Evolutionary conservation across 164 flowering plant genomes (phyloP), one percentile per base, ranked within the genome.

Genomic region (Warburgia ugandensis): DNA sequence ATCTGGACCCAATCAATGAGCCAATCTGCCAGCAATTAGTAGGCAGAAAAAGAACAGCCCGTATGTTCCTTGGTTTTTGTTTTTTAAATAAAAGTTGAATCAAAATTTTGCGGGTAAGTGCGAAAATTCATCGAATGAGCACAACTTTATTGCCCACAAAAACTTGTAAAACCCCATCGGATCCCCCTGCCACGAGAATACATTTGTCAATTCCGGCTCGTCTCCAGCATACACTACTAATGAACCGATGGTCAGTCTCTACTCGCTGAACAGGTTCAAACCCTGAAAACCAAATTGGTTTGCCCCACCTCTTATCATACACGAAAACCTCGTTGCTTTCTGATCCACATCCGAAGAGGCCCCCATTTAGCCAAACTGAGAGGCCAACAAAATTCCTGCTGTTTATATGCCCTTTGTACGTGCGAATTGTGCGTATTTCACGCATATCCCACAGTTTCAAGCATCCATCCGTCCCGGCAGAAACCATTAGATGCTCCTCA

Each of bases 191-290:
- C 29, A 83, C 79, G 7, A 83, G 68, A 1, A 72, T 70, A 63
- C 84, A 77, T 29, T 52, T 25, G 22, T 75, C 83, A 19, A 67
- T 75, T 0, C 60, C 64, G 3, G 59, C 68, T 52, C 77, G 86
- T 38, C 76, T 65, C 91, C 86, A 78, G 22, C 86, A 73, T 21
- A 83, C 84, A 38, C 84, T 67, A 43, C 84, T 77, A 16, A 83
- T 79, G 29, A 75, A 79, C 54, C 67, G 65, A 3, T 28, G 39
- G 1, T 48, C 67, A 0, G 38, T 5, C 17, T 54, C 60, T 3
- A 31, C 22, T 23, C 42, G 48, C 29, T 29, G 44, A 33, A 29
- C 38, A 10, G 66, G 48, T n/a, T 61, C 74, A n/a, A 73, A 69
- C 50, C 73, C 77, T 3, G 56, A 63, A 1, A 63, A 73, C 94